Evolutionary conservation across 306 rosid genomes (phyloP).

Genomic region (Cucurbita argyrosperma): DNA sequence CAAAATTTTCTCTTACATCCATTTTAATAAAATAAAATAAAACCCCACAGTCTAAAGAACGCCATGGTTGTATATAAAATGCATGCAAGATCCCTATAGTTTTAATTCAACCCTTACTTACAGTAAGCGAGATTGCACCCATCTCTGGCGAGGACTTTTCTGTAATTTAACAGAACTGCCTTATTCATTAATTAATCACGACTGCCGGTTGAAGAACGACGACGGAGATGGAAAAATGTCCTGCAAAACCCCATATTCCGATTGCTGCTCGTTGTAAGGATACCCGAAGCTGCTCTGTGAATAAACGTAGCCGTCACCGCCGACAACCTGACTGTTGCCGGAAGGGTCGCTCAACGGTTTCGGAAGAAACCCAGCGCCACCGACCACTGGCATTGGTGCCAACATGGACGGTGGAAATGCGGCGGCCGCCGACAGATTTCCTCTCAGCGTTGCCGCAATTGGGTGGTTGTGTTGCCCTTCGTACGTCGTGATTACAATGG

Average conservation of each 20-base stretch:
- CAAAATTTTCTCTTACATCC: too few relatives aligned
- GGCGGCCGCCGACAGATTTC: background rate
- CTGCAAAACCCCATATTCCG: background rate
- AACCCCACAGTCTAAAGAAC: background rate
- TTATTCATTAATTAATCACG: background rate
- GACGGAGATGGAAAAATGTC: background rate
- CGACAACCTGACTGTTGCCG: background rate
- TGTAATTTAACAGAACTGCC: background rate
- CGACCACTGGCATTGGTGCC: background rate
- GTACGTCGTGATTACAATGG: slow-evolving; percentile 54
- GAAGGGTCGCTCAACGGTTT: background rate
- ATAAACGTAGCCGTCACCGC: background rate
- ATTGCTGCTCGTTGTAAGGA: background rate
- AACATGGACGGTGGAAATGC: background rate
- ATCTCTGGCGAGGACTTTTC: background rate
- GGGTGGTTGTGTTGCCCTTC: slow-evolving; percentile 79
- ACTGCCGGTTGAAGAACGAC: background rate
- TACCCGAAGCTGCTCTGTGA: background rate
- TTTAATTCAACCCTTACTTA: background rate
- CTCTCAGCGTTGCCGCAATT: slow-evolving; percentile 28
- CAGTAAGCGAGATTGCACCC: background rate
- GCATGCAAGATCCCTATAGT: background rate
- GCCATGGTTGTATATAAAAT: background rate
- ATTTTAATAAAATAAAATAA: too few relatives aligned
- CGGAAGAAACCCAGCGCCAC: background rate